These are phyloP conservation scores for Collybiopsis luxurians DNA, from an alignment of 768 basidiomycete species.

Conservation along the genomic window DNA sequence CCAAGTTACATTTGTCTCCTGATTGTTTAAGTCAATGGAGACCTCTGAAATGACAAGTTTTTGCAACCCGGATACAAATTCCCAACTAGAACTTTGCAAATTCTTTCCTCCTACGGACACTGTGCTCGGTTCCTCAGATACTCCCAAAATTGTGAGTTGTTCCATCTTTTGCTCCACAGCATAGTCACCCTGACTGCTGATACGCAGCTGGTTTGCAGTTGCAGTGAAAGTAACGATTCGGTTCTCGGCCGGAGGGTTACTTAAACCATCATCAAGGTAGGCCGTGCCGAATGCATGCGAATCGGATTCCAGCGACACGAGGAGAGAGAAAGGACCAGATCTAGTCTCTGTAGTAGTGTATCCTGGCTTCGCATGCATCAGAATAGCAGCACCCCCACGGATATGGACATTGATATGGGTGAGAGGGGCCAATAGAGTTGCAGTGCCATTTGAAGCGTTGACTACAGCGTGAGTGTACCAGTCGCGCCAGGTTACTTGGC, in stretches of 20 bases:
- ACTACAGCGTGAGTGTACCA: slow-evolving; percentile 68
- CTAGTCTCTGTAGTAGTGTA: slow-evolving; percentile 71
- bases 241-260: slow-evolving; percentile 53
- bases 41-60: neutral
- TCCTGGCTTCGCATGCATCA: slow-evolving; percentile 58
- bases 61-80: neutral
- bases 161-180: slow-evolving; percentile 44
- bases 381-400: slow-evolving; percentile 63
- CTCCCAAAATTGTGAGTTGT: slow-evolving; percentile 58
- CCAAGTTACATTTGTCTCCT: neutral
- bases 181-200: slow-evolving; percentile 40
- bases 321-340: slow-evolving; percentile 56
- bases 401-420: slow-evolving; percentile 76
- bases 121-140: slow-evolving; percentile 31
- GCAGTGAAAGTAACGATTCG: slow-evolving; percentile 46
- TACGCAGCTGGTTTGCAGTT: slow-evolving; percentile 27
- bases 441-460: slow-evolving; percentile 30
- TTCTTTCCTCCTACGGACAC: slow-evolving; percentile 38
- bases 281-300: slow-evolving; percentile 57
- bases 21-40: neutral
- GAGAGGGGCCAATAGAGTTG: slow-evolving; percentile 61
- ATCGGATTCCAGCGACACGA: slow-evolving; percentile 49
- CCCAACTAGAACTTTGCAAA: slow-evolving; percentile 9
- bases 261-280: slow-evolving; percentile 71
- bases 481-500: slow-evolving; percentile 61